Base-by-base conservation (phyloP, 768 basidiomycete genomes). In the Leccinum rimulosum region DNA sequence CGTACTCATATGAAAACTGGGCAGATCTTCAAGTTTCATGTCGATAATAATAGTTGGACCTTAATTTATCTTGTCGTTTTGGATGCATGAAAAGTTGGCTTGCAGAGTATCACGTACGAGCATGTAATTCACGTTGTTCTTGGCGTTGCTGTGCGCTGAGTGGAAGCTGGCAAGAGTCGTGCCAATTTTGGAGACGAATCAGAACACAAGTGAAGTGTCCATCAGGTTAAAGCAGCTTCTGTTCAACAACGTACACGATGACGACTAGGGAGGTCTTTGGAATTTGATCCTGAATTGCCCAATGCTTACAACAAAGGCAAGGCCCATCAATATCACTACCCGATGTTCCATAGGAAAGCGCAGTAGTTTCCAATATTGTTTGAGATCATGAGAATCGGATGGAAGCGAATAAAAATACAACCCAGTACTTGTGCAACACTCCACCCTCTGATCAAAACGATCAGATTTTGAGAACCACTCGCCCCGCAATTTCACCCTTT, bases 391-490 rank as follows among this genome's bases (percentile, higher is more conserved):
- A 45, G 19, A 45, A 11, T 12, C 11, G 43, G 1, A 19, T 45
- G 19, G 43, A 45, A 45, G 10, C 19, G 19, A 12, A 45, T 45
- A 45, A 12, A 45, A 12, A 45, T 45, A 22, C 19, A 45, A 22
- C 43, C 10, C 10, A 45, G 43, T 22, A 25, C 25, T 25, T 25
- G 19, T 45, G 43, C 19, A 45, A 45, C 43, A 19, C 19, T 22
- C 19, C 17, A 9, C 38, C 15, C n/a, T 43, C 9, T 17, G 19
- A 12, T 45, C 43, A 45, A 45, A 45, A 22, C 19, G 11, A 11
- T 69, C 56, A 70, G 4, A 70, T 2, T 50, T 67, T 64, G 30
- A 71, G 55, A 25, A 70, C 54, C 9, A 69, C 60, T 17, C 68
- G 55, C 6, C 69, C 69, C 1, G 28, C 36, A 22, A 70, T 55